A percentile compares a stretch with the other conserved stretches of the same genome.
Conservation (phyloP, 116 monocot species). For the Cymodocea nodosa region DNA sequence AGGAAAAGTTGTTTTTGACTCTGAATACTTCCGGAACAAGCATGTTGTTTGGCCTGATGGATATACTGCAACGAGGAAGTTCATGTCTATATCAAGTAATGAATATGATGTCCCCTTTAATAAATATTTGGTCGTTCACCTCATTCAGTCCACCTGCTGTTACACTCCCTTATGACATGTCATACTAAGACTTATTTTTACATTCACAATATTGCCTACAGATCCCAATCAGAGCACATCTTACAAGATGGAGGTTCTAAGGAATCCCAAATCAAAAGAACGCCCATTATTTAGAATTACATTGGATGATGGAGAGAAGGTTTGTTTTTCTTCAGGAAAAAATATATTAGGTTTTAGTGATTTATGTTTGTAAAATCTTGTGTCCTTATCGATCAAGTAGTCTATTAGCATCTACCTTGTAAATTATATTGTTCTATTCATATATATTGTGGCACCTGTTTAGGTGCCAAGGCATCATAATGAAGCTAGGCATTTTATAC, state of each 20-base stretch:
- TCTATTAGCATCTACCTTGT: too few relatives aligned
- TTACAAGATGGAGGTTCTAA: constrained; percentile 89
- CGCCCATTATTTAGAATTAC: constrained; percentile 78
- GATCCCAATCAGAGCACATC: constrained; percentile 38
- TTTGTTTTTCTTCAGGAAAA: not conserved
- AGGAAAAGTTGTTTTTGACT: constrained; percentile 77
- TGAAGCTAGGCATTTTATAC: too few relatives aligned
- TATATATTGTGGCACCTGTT: too few relatives aligned
- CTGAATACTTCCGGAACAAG: constrained; percentile 67
- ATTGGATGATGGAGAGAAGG: constrained; percentile 65
- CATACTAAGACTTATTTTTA: not conserved
- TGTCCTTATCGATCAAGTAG: too few relatives aligned
- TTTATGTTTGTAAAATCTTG: not conserved
- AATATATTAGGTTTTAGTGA: not conserved
- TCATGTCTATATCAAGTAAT: constrained; percentile 72
- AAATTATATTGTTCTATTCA: too few relatives aligned
- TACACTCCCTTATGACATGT: not conserved
- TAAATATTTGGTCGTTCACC: too few relatives aligned
- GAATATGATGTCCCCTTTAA: not conserved
- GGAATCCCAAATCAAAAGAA: constrained; percentile 56
- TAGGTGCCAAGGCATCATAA: too few relatives aligned
- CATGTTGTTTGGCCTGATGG: constrained; percentile 83
- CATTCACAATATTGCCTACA: constrained; percentile 12
- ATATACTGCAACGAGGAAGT: constrained; percentile 78
- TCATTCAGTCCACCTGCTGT: not conserved